Conservation (phyloP, 2,329 filamentous ascomycete species). For the Ceratocystis papillata region DNA sequence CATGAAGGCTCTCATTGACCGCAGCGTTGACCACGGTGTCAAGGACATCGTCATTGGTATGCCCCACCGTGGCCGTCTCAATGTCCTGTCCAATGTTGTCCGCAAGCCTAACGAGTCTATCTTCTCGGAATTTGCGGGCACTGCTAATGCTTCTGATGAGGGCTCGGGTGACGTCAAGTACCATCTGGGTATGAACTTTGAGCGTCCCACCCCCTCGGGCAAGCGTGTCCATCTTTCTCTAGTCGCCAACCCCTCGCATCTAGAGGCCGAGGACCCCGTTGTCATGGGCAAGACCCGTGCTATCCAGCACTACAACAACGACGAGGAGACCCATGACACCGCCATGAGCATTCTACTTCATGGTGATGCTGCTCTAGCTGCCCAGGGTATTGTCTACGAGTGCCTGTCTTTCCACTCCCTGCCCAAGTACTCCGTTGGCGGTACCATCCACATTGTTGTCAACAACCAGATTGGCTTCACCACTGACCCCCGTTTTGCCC, state of each 20-base stretch:
- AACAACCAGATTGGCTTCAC: conserved; percentile 99
- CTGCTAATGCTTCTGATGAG: conserved; percentile 77
- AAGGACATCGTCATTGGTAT: conserved; percentile 99
- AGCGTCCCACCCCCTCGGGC: conserved; percentile 92
- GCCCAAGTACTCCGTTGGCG: conserved; percentile 91
- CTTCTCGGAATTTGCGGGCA: conserved; percentile 94
- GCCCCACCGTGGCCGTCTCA: conserved; percentile 96
- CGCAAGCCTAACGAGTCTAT: conserved; percentile 99
- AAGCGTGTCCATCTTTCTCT: conserved; percentile 99
- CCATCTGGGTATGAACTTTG: conserved; percentile 99
- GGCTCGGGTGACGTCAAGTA: conserved; percentile 99
- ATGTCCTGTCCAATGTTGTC: conserved; percentile 96
- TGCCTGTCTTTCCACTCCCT: conserved; percentile 95
- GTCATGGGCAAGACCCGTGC: conserved; percentile 95
- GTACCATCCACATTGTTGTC: conserved; percentile 91
- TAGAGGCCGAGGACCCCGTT: conserved; percentile 96
- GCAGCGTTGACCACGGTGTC: conserved; percentile 94
- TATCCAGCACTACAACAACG: conserved; percentile 98
- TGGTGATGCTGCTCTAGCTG: conserved; percentile 93
- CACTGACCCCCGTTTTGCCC: conserved; percentile 91
- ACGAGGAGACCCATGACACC: conserved; percentile 75
- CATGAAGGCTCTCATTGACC: conserved; percentile 98
- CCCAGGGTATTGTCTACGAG: conserved; percentile 95
- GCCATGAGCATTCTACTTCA: conserved; percentile 95
- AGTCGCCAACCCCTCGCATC: conserved; percentile 94